Base-by-base conservation (phyloP, 1,284 basidiomycete genomes). In the Peniophora sp. region DNA sequence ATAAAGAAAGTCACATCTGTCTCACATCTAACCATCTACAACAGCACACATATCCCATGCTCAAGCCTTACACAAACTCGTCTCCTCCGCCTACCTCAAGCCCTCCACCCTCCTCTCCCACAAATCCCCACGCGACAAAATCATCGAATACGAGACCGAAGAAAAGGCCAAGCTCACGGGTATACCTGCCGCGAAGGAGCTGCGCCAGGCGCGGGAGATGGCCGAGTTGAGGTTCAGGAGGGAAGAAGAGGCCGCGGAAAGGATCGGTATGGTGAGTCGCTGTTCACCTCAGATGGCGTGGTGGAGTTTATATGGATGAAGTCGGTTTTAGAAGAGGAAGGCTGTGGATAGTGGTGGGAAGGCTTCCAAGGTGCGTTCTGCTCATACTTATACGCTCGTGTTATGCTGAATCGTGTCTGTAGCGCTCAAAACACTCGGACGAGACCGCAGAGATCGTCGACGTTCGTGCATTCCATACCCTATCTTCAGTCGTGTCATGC, bases 161-260 rank as follows among this genome's bases (percentile, higher is more conserved):
- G 88, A 89, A 63, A 85, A 79, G 59, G 71, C 71, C 3, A 88
- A 84, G 63, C 80, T 88, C 3, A 59, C 70, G 2, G 84, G 85
- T 0, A 83, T 89, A 58, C 86, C 87, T 2, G 87, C 85, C 2
- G 79, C 88, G 3, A 89, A 81, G 62, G 81, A 89, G 58, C 67
- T 90, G 10, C 74, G 81, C 18, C 73, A 87, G 58, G 81, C 80
- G 22, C 85, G 79, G 57, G 81, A 86, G 57, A 65, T 70, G 10
- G 88, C 85, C 0, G 71, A 70, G 27, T 75, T 74, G 36, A 73
- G 84, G 44, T 60, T 90, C 5, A 79, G 74, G 59, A 67, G 80
- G 42, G 88, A 89, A 56, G 83, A 87, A 54, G 81, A 80, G 53
- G 85, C 83, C 44, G 81, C 79, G 8, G 84, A 86, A 61, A 79